Base-by-base conservation (phyloP, 2,329 filamentous ascomycete species). In the Cladosporium austrohemisphaericum region DNA sequence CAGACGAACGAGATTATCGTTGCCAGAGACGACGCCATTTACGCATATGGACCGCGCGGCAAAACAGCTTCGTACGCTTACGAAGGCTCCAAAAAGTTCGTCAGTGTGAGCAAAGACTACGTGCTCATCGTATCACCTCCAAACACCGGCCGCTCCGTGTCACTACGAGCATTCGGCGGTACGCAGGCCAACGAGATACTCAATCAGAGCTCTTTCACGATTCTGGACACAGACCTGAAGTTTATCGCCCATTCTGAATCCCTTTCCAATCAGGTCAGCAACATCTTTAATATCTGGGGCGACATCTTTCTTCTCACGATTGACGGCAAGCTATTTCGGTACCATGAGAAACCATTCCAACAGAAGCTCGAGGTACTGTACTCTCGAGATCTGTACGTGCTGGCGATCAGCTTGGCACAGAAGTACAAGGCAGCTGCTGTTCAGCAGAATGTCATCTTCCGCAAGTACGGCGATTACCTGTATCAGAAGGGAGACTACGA, bases 401-500 rank as follows among this genome's bases (percentile, higher is more conserved):
- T 95, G 41, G 93, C 93, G 1, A 93, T 97, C 57, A 94, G 92
- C 60, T 75, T 98, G 50, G 93, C 93, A 1, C 89, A 94, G 61
- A 95, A 94, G 67, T 84, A 85, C 8, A 88, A 89, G 1, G 78
- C 96, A 61, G 88, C 91, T 65, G 70, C 74, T 2, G 75, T 84
- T 38, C 88, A 96, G 66, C 88, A 95, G 60, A 96, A 94, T 60
- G 76, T 87, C 51, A 98, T 98, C 51, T 94, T 92, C 63, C 84
- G 92, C 51, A 91, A 85, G 65, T 97, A 95, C 67, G 93, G 92
- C 10, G 93, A 98, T 65, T 88, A 92, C 61, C 71, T 97, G 3
- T 97, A 98, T 62, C 88, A 94, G 57, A 95, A 95, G 62, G 89
- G 87, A 4, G 91, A 96, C 63, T 98, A 92, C 63, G 93, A 98